Conservation (phyloP, 2,329 filamentous ascomycete genomes). For the Zasmidium citrigriseum region DNA sequence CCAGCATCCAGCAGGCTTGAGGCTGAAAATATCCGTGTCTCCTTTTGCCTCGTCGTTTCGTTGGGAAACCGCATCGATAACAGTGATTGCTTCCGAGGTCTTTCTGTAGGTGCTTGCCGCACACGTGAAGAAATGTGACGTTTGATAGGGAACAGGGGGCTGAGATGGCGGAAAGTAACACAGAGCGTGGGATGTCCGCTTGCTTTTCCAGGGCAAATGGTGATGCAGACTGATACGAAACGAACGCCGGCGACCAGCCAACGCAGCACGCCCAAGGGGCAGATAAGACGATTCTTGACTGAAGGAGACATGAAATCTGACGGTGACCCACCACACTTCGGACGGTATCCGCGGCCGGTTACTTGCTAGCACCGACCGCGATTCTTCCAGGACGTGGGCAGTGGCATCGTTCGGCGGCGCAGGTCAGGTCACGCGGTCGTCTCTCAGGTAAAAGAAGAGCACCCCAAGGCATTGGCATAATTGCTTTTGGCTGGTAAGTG, state of each 20-base stretch:
- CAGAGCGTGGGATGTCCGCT: neutral
- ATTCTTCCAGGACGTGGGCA: constrained; percentile 1
- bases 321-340: neutral
- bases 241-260: neutral
- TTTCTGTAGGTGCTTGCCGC: too few relatives aligned
- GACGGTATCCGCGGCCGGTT: neutral
- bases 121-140: neutral
- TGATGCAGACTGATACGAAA: constrained; percentile 3
- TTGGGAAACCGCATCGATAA: neutral
- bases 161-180: neutral
- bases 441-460: neutral
- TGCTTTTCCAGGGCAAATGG: neutral
- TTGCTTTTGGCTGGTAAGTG: neutral
- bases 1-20: neutral
- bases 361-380: constrained; percentile 2
- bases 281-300: neutral
- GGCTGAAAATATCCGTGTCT: neutral
- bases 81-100: neutral
- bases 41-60: neutral
- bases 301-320: neutral
- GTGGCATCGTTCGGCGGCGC: neutral
- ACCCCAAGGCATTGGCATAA: neutral
- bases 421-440: neutral
- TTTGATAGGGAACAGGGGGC: neutral
- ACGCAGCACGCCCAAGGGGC: neutral